Evolutionary conservation across 345 rosid species (phyloP).

Genomic region (Garcia nutans): DNA sequence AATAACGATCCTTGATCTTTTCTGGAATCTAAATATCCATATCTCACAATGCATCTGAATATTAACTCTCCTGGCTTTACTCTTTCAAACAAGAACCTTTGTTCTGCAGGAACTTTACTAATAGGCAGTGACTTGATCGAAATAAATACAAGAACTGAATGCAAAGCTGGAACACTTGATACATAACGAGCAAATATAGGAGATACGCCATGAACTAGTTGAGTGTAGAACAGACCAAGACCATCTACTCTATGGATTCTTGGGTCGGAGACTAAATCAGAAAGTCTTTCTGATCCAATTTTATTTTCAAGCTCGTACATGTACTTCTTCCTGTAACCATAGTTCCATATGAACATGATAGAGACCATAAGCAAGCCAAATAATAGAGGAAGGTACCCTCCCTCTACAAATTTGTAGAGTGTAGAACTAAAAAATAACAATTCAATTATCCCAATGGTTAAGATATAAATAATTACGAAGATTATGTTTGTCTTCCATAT

Average conservation of each 20-base stretch:
- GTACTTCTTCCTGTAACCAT: constrained; percentile 40
- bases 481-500: constrained; percentile 50
- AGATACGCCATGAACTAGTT: constrained; percentile 43
- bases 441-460: constrained; percentile 30
- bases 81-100: constrained; percentile 41
- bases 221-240: constrained; percentile 48
- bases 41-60: constrained; percentile 45
- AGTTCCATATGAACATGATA: constrained; percentile 47
- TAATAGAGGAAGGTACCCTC: constrained; percentile 50
- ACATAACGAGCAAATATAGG: constrained; percentile 47
- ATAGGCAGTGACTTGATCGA: constrained; percentile 43
- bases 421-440: constrained; percentile 42
- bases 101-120: constrained; percentile 33
- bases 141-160: constrained; percentile 43
- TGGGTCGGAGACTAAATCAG: background rate
- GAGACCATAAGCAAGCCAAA: constrained; percentile 35
- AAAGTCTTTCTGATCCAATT: constrained; percentile 27
- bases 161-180: constrained; percentile 38
- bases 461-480: constrained; percentile 28
- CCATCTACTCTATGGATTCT: constrained; percentile 33
- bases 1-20: constrained; percentile 29
- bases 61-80: constrained; percentile 32
- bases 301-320: constrained; percentile 45
- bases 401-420: constrained; percentile 42
- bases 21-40: constrained; percentile 41